Evolutionary conservation across 306 rosid genomes (phyloP).

Genomic region (Gleditsia sinensis): DNA sequence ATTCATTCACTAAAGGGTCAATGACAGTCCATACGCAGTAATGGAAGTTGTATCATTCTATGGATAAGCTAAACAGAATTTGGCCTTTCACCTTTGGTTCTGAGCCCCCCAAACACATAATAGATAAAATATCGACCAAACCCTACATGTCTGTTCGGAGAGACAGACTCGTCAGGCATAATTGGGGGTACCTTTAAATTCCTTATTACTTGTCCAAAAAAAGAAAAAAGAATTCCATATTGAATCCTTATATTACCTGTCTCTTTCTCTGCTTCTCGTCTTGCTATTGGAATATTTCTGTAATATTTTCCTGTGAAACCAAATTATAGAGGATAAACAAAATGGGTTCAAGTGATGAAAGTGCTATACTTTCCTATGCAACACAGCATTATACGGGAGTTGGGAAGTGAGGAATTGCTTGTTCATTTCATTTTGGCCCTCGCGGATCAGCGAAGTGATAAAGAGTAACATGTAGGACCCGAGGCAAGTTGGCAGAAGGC

Average conservation of each 20-base stretch:
- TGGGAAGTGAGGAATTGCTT: not conserved
- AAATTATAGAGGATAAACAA: not conserved
- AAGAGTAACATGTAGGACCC: not conserved
- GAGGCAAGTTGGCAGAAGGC: constrained; percentile 16
- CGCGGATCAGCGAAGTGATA: not conserved
- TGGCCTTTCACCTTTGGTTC: not conserved
- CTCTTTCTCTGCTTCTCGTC: constrained; percentile 36
- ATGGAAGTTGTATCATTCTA: constrained; percentile 9
- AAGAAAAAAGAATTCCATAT: too few species aligned
- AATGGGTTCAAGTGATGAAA: not conserved
- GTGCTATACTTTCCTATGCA: too few species aligned
- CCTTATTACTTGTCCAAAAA: too few species aligned
- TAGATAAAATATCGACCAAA: constrained; percentile 5
- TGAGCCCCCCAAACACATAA: constrained; percentile 11
- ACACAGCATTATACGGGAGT: constrained; percentile 36
- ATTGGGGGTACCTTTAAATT: constrained; percentile 28
- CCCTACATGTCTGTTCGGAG: constrained; percentile 32
- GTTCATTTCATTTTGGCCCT: not conserved
- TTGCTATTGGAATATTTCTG: not conserved
- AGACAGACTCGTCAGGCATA: constrained; percentile 19
- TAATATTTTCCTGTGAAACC: constrained; percentile 8
- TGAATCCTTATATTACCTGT: constrained; percentile 30
- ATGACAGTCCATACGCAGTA: constrained; percentile 37
- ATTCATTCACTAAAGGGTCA: constrained; percentile 24
- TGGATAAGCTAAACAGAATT: constrained; percentile 29